These are phyloP conservation scores for Astragalus glycyphyllos DNA, from an alignment of 306 rosid genomes.

Conservation along the genomic window DNA sequence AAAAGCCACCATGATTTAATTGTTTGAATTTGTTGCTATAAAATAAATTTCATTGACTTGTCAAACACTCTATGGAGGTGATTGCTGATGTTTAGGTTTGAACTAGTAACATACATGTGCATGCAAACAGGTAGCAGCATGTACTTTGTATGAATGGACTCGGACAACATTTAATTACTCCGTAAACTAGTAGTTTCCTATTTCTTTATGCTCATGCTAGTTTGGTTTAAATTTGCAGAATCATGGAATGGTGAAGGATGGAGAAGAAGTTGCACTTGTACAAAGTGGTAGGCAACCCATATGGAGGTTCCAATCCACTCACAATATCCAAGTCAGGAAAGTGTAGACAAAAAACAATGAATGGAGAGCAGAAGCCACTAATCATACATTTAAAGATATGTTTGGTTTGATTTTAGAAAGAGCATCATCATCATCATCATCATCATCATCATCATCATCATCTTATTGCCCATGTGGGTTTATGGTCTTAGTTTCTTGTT, in stretches of 20 bases:
- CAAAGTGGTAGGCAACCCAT: slow-evolving; percentile 99
- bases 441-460: no score
- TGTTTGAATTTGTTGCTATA: not conserved
- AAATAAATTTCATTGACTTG: not conserved
- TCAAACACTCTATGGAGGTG: not conserved
- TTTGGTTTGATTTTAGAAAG: not conserved
- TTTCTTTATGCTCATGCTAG: slow-evolving; percentile 18
- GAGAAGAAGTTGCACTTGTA: slow-evolving; percentile 95
- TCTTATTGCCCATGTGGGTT: not conserved
- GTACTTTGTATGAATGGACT: no score
- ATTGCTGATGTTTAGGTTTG: not conserved
- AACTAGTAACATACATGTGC: no score
- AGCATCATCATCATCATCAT: no score
- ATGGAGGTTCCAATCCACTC: slow-evolving; percentile 98
- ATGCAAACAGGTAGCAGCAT: no score
- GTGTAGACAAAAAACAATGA: slow-evolving; percentile 42
- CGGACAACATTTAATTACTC: no score
- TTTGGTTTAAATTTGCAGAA: slow-evolving; percentile 53
- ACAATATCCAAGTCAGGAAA: slow-evolving; percentile 91
- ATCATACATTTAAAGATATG: not conserved
- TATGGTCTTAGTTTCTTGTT: not conserved
- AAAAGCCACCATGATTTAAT: no score
- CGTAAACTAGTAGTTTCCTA: not conserved
- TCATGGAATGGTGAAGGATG: slow-evolving; percentile 94
- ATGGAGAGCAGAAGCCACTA: slow-evolving; percentile 10